These are phyloP conservation scores for Vitis hybrid DNA, from an alignment of 177 flowering plant genomes.

Conservation along the genomic window DNA sequence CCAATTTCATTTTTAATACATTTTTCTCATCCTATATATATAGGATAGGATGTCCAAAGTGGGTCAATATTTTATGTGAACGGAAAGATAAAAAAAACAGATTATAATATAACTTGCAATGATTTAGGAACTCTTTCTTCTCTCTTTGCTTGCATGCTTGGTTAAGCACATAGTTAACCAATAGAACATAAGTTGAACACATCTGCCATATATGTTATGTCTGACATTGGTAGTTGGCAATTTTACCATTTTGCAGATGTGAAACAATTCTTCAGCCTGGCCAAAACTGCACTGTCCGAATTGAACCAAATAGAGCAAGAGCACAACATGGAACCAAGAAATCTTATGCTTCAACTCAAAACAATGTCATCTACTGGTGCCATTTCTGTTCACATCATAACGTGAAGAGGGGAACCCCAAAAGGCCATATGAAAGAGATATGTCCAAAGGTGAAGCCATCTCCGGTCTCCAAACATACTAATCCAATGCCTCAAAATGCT, in stretches of 20 bases:
- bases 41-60: too few species aligned
- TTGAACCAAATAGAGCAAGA: slow-evolving; percentile 55
- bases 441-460: slow-evolving; percentile 31
- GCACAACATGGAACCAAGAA: slow-evolving; percentile 28
- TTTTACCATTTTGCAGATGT: slow-evolving; percentile 53
- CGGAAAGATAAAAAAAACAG: too few species aligned
- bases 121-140: too few species aligned
- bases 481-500: slow-evolving; percentile 2
- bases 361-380: slow-evolving; percentile 68
- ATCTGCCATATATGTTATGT: not conserved
- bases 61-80: too few species aligned
- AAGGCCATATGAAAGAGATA: slow-evolving; percentile 58
- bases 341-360: slow-evolving; percentile 29
- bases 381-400: slow-evolving; percentile 67
- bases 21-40: too few species aligned
- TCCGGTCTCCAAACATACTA: slow-evolving; percentile 5
- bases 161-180: not conserved
- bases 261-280: slow-evolving; percentile 84
- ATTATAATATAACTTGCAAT: too few species aligned
- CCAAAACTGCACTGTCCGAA: slow-evolving; percentile 63
- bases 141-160: too few species aligned
- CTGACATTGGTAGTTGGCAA: not conserved
- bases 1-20: too few species aligned
- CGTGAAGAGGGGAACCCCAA: slow-evolving; percentile 70
- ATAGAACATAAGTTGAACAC: not conserved